Conservation (phyloP, 2,329 filamentous ascomycete species). For the Aureobasidium sp. region DNA sequence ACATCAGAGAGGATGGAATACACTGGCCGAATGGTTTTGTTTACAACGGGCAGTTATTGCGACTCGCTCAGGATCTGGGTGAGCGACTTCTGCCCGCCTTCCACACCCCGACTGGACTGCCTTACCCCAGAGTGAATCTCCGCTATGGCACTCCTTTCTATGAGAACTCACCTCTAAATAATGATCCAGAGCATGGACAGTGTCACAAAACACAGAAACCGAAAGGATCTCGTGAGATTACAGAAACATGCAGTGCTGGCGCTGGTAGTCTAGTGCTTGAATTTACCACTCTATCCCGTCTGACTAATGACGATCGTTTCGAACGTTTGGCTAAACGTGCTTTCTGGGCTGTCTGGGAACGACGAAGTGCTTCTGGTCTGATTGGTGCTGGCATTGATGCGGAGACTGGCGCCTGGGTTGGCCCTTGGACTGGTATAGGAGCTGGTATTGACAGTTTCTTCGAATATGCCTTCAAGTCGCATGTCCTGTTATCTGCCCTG, state of each 20-base stretch:
- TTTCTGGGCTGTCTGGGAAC: conserved; percentile 95
- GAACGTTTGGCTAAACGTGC: conserved; percentile 84
- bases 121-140: conserved; percentile 90
- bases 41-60: conserved; percentile 83
- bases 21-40: conserved; percentile 63
- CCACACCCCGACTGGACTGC: conserved; percentile 81
- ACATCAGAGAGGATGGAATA: conserved; percentile 42
- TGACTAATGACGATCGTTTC: conserved; percentile 82
- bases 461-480: conserved; percentile 92
- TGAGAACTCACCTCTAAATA: conserved; percentile 71
- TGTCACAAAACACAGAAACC: conserved; percentile 38
- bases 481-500: conserved; percentile 76
- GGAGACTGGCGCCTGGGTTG: conserved; percentile 81
- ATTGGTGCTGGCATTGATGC: conserved; percentile 90
- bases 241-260: conserved; percentile 93
- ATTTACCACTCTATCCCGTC: conserved; percentile 80
- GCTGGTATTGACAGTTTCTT: conserved; percentile 98
- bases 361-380: conserved; percentile 76
- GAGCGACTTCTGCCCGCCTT: conserved; percentile 85
- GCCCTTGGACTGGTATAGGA: conserved; percentile 84
- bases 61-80: conserved; percentile 81
- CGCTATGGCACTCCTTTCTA: conserved; percentile 90
- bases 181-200: conserved; percentile 43
- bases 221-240: conserved; percentile 60
- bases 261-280: conserved; percentile 94